These are phyloP conservation scores for Annona cherimola DNA, from an alignment of 164 flowering plant species.

Conservation along the genomic window DNA sequence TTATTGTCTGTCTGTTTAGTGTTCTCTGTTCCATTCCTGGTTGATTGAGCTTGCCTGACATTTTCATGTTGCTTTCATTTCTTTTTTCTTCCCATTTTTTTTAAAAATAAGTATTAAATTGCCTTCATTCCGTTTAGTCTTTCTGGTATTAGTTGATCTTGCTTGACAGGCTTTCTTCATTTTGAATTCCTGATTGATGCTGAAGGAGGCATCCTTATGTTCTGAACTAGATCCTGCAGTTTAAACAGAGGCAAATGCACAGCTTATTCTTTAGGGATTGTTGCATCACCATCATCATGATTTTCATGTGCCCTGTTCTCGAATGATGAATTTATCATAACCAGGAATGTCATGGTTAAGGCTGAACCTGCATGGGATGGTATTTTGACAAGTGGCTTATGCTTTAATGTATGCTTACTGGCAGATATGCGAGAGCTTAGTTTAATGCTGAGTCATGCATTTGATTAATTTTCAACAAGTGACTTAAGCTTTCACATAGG, in stretches of 20 bases:
- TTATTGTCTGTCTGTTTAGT: background rate
- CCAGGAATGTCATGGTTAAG: background rate
- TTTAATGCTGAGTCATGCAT: too few species aligned
- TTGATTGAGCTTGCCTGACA: too few species aligned
- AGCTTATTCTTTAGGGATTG: background rate
- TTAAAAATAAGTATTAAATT: too few species aligned
- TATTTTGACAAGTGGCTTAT: background rate
- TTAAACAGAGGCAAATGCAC: background rate
- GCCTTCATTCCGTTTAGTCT: background rate
- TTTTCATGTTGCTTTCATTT: too few species aligned
- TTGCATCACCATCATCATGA: too few species aligned
- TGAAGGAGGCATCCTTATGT: background rate
- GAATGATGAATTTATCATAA: background rate
- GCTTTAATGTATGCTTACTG: background rate
- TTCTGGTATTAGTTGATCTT: background rate
- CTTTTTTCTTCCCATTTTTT: too few species aligned
- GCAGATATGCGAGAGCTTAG: too few species aligned
- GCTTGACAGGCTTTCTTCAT: background rate
- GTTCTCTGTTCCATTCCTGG: background rate
- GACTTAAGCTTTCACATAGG: too few species aligned
- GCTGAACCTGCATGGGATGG: background rate
- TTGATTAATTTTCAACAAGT: too few species aligned
- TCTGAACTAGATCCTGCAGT: background rate
- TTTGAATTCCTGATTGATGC: background rate
- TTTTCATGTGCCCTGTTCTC: too few species aligned